These are phyloP conservation scores for Suillus luteus DNA, from an alignment of 768 basidiomycete genomes.

Conservation along the genomic window DNA sequence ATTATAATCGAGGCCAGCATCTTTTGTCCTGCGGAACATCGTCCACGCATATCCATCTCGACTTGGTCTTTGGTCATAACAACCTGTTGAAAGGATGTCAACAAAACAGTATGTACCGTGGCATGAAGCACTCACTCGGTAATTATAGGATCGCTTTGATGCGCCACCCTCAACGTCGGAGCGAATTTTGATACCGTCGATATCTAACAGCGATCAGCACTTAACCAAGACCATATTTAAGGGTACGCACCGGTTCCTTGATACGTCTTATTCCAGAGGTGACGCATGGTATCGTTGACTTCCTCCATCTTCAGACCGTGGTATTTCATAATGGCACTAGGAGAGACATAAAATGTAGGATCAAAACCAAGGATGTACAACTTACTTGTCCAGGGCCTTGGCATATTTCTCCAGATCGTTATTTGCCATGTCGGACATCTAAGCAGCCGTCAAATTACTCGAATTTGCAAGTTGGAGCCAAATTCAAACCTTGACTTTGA, in stretches of 20 bases:
- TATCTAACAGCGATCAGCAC: conserved; percentile 58
- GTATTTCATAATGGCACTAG: conserved; percentile 97
- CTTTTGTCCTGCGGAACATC: conserved; percentile 98
- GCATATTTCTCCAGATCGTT: conserved; percentile 96
- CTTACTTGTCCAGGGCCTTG: conserved; percentile 95
- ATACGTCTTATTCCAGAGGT: conserved; percentile 98
- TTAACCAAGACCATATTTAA: conserved; percentile 14
- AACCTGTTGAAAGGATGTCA: conserved; percentile 54
- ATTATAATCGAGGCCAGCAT: conserved; percentile 99
- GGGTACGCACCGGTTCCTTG: conserved; percentile 84
- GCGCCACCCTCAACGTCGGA: conserved; percentile 91
- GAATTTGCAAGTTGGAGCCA: neutral
- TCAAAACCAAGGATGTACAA: conserved; percentile 5
- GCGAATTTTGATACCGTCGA: conserved; percentile 94
- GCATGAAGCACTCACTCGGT: conserved; percentile 60
- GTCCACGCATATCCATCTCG: conserved; percentile 99
- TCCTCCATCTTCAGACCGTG: conserved; percentile 98
- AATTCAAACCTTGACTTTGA: conserved; percentile 82
- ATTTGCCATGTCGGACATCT: conserved; percentile 99
- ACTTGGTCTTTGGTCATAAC: conserved; percentile 99
- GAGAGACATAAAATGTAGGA: conserved; percentile 20
- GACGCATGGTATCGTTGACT: conserved; percentile 96
- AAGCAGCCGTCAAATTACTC: neutral
- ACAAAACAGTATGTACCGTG: conserved; percentile 11
- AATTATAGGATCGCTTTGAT: conserved; percentile 95